A percentile compares a stretch with the other conserved stretches of the same genome.
phyloP scores from a whole-genome alignment of 208 protist species.

The Crithidia expoeki region DNA sequence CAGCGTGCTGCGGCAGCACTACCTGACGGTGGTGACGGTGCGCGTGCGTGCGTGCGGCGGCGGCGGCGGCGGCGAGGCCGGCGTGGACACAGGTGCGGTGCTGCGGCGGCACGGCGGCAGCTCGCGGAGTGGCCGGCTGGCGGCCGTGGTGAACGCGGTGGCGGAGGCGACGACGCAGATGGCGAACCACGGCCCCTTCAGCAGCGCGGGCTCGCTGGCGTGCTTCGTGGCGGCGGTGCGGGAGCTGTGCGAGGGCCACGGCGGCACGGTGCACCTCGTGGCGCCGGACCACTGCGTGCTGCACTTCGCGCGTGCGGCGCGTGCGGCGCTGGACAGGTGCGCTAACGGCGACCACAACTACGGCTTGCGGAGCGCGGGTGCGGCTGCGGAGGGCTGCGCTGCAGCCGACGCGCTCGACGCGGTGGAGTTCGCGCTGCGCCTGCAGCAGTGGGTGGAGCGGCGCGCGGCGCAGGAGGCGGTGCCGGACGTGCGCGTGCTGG shows the following conservation, averaged over 20 bases:
- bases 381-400: constrained; percentile 3
- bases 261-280: constrained; percentile 23
- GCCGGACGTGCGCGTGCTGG: constrained; percentile 29
- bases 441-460: constrained; percentile 19
- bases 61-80: not conserved
- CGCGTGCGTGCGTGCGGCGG: constrained; percentile 7
- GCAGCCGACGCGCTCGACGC: constrained; percentile 21
- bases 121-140: constrained; percentile 3
- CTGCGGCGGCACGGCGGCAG: constrained; percentile 1
- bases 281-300: constrained; percentile 31
- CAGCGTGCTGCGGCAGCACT: not conserved
- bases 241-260: constrained; percentile 22
- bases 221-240: constrained; percentile 29
- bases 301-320: constrained; percentile 30
- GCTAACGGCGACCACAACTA: not conserved
- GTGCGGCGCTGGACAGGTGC: not conserved
- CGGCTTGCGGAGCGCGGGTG: not conserved
- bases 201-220: constrained; percentile 15
- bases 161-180: constrained; percentile 11
- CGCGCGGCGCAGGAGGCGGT: not conserved
- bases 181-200: constrained; percentile 24
- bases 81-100: constrained; percentile 1
- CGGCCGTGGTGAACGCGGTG: constrained; percentile 2
- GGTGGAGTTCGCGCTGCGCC: constrained; percentile 25
- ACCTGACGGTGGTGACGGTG: constrained; percentile 14